Percentiles rank a stretch among this genome's conserved stretches.
Conservation (phyloP, 805 yeast genomes). For the Yamadazyma tumulicola region DNA sequence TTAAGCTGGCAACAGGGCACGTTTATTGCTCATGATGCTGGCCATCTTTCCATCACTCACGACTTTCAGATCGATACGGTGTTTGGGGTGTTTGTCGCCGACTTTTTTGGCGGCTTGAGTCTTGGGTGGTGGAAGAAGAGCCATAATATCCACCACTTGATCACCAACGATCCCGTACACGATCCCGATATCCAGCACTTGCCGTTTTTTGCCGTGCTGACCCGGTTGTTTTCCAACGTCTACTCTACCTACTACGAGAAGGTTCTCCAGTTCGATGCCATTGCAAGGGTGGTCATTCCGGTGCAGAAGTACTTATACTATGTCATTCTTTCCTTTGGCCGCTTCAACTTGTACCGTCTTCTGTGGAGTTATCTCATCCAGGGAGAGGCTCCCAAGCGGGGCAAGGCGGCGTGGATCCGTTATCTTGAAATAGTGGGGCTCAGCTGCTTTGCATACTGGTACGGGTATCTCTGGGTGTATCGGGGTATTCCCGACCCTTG, state of each 20-base stretch:
- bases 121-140: conserved; percentile 94
- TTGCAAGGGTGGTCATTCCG: conserved; percentile 57
- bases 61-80: conserved; percentile 72
- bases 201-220: conserved; percentile 85
- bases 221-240: conserved; percentile 62
- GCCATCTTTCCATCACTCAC: conserved; percentile 81
- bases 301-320: conserved; percentile 71
- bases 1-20: conserved; percentile 87
- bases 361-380: conserved; percentile 72
- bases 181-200: conserved; percentile 93
- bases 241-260: conserved; percentile 80
- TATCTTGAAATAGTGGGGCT: conserved; percentile 74
- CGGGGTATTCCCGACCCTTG: conserved; percentile 50
- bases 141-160: conserved; percentile 88
- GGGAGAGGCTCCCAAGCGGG: conserved; percentile 78
- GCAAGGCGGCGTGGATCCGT: conserved; percentile 84
- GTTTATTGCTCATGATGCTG: conserved; percentile 88
- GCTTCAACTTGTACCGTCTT: conserved; percentile 78
- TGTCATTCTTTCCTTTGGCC: conserved; percentile 75
- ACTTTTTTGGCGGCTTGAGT: conserved; percentile 83
- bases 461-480: conserved; percentile 59
- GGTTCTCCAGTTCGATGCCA: conserved; percentile 60
- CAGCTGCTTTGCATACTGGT: conserved; percentile 74
- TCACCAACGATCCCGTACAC: conserved; percentile 90
- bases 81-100: conserved; percentile 69